Percentiles rank a stretch among this genome's conserved stretches.
Conservation (phyloP, 306 rosid species). For the Alnus glutinosa region DNA sequence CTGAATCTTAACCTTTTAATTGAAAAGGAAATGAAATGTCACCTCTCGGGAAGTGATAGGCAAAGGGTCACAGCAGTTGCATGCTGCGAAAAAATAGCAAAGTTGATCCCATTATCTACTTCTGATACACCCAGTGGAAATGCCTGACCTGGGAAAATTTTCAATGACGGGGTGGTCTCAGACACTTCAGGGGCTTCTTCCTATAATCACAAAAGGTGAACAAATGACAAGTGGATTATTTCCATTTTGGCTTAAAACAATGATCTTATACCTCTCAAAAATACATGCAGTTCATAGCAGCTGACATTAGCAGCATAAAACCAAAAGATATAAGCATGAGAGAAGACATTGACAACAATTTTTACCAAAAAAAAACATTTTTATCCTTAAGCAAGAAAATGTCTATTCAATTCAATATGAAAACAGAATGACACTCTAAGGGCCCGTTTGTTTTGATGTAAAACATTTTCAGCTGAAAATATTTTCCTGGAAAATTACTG, state of each 20-base stretch:
- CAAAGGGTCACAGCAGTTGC: slow-evolving; percentile 86
- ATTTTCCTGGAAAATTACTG: too few species aligned
- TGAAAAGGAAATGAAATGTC: slow-evolving; percentile 28
- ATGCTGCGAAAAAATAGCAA: slow-evolving; percentile 87
- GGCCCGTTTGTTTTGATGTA: too few species aligned
- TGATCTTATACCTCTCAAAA: slow-evolving; percentile 10
- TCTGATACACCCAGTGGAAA: slow-evolving; percentile 86
- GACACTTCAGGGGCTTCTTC: slow-evolving; percentile 51
- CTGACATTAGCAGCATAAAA: not conserved
- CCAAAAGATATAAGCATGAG: not conserved
- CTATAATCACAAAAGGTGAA: slow-evolving; percentile 46
- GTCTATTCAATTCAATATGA: not conserved
- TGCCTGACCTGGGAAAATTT: slow-evolving; percentile 73
- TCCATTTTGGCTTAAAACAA: not conserved
- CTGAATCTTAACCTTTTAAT: slow-evolving; percentile 6
- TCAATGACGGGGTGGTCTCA: slow-evolving; percentile 46
- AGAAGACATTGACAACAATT: not conserved
- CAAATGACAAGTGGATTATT: slow-evolving; percentile 14
- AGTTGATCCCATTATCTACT: slow-evolving; percentile 75
- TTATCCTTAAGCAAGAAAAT: not conserved
- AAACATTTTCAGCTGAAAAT: too few species aligned
- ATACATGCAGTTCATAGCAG: not conserved
- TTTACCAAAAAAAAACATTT: not conserved
- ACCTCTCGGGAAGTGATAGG: slow-evolving; percentile 64
- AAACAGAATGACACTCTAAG: not conserved